phyloP scores from a whole-genome alignment of 805 yeast species.

The Metschnikowia matae region DNA sequence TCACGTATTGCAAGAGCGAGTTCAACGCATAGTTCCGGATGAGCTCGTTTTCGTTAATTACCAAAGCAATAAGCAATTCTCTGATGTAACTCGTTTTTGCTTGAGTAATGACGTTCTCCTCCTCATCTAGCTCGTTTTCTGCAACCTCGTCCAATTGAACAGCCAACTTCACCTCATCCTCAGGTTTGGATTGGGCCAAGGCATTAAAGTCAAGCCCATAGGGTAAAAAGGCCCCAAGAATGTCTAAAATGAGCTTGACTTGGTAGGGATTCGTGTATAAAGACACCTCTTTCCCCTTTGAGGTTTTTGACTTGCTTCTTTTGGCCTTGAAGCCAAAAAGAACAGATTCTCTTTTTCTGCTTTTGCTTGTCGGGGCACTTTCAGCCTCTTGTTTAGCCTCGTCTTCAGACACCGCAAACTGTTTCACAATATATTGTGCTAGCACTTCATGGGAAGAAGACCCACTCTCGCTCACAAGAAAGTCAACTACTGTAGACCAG shows the following conservation, averaged over 20 bases:
- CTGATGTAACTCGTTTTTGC: conserved; percentile 25
- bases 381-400: conserved; percentile 4
- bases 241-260: conserved; percentile 24
- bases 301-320: conserved; percentile 17
- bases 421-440: conserved; percentile 26
- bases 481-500: conserved; percentile 28
- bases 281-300: conserved; percentile 16
- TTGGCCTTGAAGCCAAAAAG: conserved; percentile 27
- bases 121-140: conserved; percentile 18
- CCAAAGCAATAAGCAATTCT: conserved; percentile 28
- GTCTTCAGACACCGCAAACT: conserved; percentile 20
- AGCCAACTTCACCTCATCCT: conserved; percentile 3
- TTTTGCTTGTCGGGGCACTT: conserved; percentile 4
- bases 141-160: conserved; percentile 5
- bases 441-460: conserved; percentile 35
- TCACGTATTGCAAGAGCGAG: conserved; percentile 29
- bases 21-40: conserved; percentile 35
- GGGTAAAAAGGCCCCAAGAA: conserved; percentile 31
- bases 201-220: conserved; percentile 34
- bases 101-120: conserved; percentile 17
- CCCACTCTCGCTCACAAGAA: conserved; percentile 35
- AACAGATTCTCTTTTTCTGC: conserved; percentile 22
- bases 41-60: conserved; percentile 30
- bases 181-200: conserved; percentile 12
- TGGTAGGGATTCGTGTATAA: conserved; percentile 37